Evolutionary conservation across 257 asterid genomes (phyloP).

Genomic region (Nicotiana attenuata): DNA sequence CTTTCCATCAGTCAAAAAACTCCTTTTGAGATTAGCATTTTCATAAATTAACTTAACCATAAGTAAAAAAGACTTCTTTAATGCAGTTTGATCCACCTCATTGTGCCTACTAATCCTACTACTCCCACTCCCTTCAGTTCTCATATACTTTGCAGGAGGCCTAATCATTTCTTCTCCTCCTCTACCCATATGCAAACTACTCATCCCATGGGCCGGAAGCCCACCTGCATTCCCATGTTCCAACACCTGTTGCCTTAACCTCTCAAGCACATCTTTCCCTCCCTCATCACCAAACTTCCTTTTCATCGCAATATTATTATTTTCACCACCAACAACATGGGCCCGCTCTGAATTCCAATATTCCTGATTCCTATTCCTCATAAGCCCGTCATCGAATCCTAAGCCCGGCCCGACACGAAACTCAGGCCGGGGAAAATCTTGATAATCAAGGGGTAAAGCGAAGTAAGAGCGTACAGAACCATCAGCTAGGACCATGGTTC

Average conservation of each 20-base stretch:
- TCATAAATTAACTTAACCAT: conserved; percentile 13
- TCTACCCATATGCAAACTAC: conserved; percentile 33
- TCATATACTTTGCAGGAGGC: conserved; percentile 46
- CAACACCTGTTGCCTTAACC: conserved; percentile 87
- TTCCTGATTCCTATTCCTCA: conserved; percentile 41
- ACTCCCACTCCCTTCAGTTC: conserved; percentile 18
- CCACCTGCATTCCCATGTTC: conserved; percentile 68
- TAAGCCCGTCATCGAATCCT: conserved; percentile 32
- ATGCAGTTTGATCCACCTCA: conserved; percentile 17
- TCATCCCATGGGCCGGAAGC: conserved; percentile 31
- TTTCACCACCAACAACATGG: conserved; percentile 14
- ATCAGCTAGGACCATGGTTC: conserved; percentile 63
- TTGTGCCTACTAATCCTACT: conserved; percentile 10
- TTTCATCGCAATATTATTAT: conserved; percentile 37
- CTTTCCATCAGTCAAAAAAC: conserved; percentile 15
- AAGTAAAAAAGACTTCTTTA: conserved; percentile 12
- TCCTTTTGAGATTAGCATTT: conserved; percentile 1
- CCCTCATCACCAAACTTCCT: conserved; percentile 76
- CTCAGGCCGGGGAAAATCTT: conserved; percentile 47
- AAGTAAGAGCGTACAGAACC: conserved; percentile 85
- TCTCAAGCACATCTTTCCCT: conserved; percentile 66
- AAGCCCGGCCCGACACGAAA: conserved; percentile 35
- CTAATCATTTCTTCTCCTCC: conserved; percentile 56
- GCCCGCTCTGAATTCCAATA: conserved; percentile 31
- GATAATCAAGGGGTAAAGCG: conserved; percentile 77